Base-by-base conservation (phyloP, 1,284 basidiomycete genomes). In the Ustilago cynodontis region DNA sequence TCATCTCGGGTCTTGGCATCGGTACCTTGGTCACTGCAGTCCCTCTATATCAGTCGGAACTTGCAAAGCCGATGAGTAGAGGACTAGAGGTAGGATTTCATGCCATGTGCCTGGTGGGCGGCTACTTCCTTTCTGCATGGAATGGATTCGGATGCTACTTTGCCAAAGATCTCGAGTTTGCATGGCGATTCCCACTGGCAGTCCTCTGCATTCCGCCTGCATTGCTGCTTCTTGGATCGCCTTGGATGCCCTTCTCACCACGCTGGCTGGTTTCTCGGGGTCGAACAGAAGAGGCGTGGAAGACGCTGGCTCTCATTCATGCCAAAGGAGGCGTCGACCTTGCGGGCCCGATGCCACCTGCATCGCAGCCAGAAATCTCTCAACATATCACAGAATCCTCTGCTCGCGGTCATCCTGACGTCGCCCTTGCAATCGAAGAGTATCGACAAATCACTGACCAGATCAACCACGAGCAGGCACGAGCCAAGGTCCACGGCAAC, bases 1-100 rank as follows among this genome's bases (percentile, higher is more conserved):
- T 49, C 24, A 49, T 49, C 26, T 49, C 47, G 47, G 47, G 47
- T 28, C 47, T 49, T n/a, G 47, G 47, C 26, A 49, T 49, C 26
- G 47, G 47, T 8, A 49, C 28, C 1, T 14, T 49, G 6, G 47
- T 49, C 14, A 49, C 47, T 49, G n/a, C 9, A 24, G 47, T 49
- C 14, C 47, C 47, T 14, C 13, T 49, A 11, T 49, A 49, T 49
- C 47, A 49, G 47, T 49, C 47, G 6, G 47, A 49, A 24, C 47
- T 49, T 13, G 47, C 47, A 3, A 49, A 49, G 24, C 47, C 47
- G 14, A 49, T 49, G 47, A 49, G 47, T 24, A 49, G 47, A 49
- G 47, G 47, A 26, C 47, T 49, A 22, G 47, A 49, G 26, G 47
- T 49, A n/a, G 47, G 47, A 7, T 49, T 49, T 10, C 47, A 49